Evolutionary conservation across 2,329 filamentous ascomycete species (phyloP).

Genomic region (Beauveria brongniartii): DNA sequence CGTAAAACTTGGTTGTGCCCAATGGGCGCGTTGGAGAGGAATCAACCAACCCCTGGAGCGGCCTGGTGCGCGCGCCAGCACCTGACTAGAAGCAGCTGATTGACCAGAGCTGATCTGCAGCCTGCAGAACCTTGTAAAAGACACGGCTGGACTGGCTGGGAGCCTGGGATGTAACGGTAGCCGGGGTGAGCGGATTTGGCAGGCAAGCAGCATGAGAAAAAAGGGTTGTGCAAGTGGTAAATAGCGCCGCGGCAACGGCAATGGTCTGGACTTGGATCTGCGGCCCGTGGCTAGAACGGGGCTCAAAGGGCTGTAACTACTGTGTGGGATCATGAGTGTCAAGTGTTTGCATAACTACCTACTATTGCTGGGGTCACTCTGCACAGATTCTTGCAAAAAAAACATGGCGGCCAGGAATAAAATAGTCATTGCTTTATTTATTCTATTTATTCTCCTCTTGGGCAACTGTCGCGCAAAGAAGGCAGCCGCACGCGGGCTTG

Average conservation of each 20-base stretch:
- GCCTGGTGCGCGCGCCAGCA: not conserved
- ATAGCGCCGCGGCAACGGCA: conserved; percentile 13
- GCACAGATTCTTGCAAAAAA: too few species aligned
- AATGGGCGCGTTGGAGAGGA: not conserved
- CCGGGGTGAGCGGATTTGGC: not conserved
- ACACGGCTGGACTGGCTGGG: not conserved
- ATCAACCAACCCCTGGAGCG: not conserved
- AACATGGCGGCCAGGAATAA: not conserved
- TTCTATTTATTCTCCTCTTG: not conserved
- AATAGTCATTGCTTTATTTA: not conserved
- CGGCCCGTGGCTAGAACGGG: not conserved
- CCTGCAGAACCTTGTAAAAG: not conserved
- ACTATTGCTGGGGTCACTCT: not conserved
- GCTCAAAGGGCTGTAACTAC: not conserved
- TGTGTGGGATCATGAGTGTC: not conserved
- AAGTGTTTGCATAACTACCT: not conserved
- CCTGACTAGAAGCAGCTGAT: not conserved
- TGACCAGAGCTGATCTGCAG: not conserved
- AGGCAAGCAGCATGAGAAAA: not conserved
- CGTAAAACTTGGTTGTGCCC: not conserved
- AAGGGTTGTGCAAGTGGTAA: not conserved
- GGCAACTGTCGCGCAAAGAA: too few species aligned
- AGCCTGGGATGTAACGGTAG: not conserved
- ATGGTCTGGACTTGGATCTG: conserved; percentile 14
- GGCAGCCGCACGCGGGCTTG: not conserved